Evolutionary conservation across 2,329 filamentous ascomycete species (phyloP).

Genomic region (Curvularia spicifera): DNA sequence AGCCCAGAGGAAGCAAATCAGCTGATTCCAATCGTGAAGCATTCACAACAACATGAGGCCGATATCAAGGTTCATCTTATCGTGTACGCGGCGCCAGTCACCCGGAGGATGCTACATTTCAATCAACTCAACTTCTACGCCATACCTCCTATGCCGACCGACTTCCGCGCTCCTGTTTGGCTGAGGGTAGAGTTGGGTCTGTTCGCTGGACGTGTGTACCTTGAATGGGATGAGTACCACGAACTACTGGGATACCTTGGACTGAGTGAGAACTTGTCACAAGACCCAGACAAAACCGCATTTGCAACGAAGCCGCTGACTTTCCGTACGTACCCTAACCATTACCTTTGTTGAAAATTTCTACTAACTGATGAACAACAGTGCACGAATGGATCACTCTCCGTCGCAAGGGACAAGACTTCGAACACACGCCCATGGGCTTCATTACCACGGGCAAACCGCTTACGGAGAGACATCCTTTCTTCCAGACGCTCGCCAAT

Average conservation of each 20-base stretch:
- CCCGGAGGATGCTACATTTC: slow-evolving; percentile 66
- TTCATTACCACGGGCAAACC: slow-evolving; percentile 61
- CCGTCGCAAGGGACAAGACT: slow-evolving; percentile 63
- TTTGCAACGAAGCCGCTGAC: slow-evolving; percentile 38
- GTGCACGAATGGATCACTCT: slow-evolving; percentile 64
- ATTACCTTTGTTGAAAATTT: slow-evolving; percentile 43
- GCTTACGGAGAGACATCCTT: slow-evolving; percentile 57
- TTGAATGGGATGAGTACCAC: slow-evolving; percentile 57
- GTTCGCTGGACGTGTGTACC: slow-evolving; percentile 66
- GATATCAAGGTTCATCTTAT: slow-evolving; percentile 54
- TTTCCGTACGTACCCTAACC: slow-evolving; percentile 28
- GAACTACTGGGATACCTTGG: slow-evolving; percentile 38
- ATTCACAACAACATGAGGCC: neutral
- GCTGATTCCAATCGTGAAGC: slow-evolving; percentile 57
- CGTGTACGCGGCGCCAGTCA: slow-evolving; percentile 66
- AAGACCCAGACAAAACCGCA: slow-evolving; percentile 12
- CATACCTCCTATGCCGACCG: slow-evolving; percentile 55
- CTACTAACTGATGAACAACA: slow-evolving; percentile 12
- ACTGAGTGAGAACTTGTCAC: slow-evolving; percentile 11
- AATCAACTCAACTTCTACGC: slow-evolving; percentile 61
- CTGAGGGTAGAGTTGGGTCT: slow-evolving; percentile 66
- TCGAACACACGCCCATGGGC: slow-evolving; percentile 66
- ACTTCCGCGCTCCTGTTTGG: slow-evolving; percentile 58
- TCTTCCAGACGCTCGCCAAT: slow-evolving; percentile 52
- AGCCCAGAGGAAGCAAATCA: slow-evolving; percentile 68